phyloP scores from a whole-genome alignment of 129 eudicot genomes.

The Ambrosia trifida region DNA sequence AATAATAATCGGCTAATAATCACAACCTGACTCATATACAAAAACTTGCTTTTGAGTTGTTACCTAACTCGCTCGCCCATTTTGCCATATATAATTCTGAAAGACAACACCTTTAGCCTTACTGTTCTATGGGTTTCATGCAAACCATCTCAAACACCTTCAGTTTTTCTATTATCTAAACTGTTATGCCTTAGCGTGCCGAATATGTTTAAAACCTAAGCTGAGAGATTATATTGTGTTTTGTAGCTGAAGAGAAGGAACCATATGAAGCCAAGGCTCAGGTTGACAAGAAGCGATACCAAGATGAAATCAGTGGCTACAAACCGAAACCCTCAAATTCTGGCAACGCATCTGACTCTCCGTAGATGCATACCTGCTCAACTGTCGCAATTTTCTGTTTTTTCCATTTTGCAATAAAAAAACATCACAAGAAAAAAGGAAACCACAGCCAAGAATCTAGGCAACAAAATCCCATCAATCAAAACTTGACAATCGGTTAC shows the following conservation, averaged over 20 bases:
- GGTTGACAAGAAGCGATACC: conserved; percentile 68
- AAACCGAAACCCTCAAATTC: conserved; percentile 47
- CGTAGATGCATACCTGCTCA: conserved; percentile 13
- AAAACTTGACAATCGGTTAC: not conserved
- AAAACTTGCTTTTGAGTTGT: not conserved
- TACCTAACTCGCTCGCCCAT: not conserved
- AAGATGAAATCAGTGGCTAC: conserved; percentile 54
- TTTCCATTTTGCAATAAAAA: conserved; percentile 12
- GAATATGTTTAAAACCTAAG: not conserved
- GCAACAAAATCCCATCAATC: not conserved
- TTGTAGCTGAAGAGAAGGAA: conserved; percentile 70
- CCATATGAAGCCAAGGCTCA: conserved; percentile 78
- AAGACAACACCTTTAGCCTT: not conserved
- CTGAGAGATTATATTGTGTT: not conserved
- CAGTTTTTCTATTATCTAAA: not conserved
- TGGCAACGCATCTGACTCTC: conserved; percentile 27
- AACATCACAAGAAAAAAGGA: not conserved
- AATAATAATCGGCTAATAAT: too few species aligned
- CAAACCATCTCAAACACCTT: too few species aligned
- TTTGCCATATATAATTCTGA: not conserved
- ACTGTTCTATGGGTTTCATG: too few species aligned
- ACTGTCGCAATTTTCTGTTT: not conserved
- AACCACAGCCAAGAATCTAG: conserved; percentile 29
- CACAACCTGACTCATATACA: not conserved
- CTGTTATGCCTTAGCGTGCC: not conserved